Percentiles rank a stretch among this genome's conserved stretches.
Evolutionary conservation across 495 filamentous ascomycete species (phyloP).

Genomic region (Talaromyces nanjingensis): DNA sequence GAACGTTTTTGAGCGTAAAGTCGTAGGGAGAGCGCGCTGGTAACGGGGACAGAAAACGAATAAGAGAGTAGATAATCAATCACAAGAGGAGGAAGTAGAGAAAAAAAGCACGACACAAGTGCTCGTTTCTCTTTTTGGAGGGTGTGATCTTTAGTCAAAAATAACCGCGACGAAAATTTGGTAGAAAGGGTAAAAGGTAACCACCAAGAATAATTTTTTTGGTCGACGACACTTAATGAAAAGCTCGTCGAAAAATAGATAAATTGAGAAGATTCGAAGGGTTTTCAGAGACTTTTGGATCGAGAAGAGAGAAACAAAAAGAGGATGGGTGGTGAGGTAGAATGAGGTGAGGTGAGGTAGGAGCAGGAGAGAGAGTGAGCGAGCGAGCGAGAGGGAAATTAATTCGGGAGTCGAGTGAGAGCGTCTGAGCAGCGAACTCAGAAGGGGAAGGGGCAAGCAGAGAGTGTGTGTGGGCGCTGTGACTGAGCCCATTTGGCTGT

Average conservation of each 20-base stretch:
- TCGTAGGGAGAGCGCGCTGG: conserved; percentile 5
- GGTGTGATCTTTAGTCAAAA: neutral
- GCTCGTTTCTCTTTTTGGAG: neutral
- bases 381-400: conserved; percentile 8
- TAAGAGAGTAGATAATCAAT: conserved; percentile 1
- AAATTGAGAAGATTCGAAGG: conserved; percentile 6
- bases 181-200: conserved; percentile 7
- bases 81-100: conserved; percentile 6
- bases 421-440: neutral
- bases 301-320: conserved; percentile 13
- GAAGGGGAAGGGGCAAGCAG: neutral
- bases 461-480: neutral
- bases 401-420: neutral
- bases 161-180: conserved; percentile 9
- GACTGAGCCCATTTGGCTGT: neutral
- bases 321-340: conserved; percentile 17
- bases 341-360: conserved; percentile 14
- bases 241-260: conserved; percentile 35
- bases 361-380: conserved; percentile 16
- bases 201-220: conserved; percentile 9
- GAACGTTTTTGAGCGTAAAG: neutral
- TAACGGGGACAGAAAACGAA: conserved; percentile 7
- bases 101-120: conserved; percentile 1
- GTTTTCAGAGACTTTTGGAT: conserved; percentile 11
- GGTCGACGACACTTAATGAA: conserved; percentile 47